These are phyloP conservation scores for Trametes gibbosa DNA, from an alignment of 768 basidiomycete species.

Conservation along the genomic window DNA sequence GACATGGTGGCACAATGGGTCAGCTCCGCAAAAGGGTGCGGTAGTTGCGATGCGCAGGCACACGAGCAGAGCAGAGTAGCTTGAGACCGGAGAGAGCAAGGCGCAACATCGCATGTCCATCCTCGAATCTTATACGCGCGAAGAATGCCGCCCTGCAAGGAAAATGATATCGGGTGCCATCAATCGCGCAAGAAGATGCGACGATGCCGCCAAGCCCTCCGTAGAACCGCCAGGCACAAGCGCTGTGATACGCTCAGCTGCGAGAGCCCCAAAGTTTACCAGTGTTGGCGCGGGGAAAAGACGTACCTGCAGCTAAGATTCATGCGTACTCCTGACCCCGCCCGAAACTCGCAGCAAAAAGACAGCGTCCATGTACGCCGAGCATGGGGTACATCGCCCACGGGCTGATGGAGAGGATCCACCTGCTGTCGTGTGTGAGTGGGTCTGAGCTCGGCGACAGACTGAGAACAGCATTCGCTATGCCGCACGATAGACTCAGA, in stretches of 20 bases:
- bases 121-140: slow-evolving; percentile 1
- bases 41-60: neutral
- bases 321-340: neutral
- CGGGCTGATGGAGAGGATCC: no score
- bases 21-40: neutral
- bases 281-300: neutral
- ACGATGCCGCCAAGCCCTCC: slow-evolving; percentile 9
- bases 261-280: neutral
- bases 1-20: slow-evolving; percentile 2
- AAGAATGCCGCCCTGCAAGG: neutral
- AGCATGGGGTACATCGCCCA: no score
- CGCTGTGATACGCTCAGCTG: neutral
- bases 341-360: neutral
- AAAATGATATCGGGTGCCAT: slow-evolving; percentile 13
- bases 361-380: neutral
- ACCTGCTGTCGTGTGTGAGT: no score
- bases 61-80: neutral
- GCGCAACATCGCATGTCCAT: neutral
- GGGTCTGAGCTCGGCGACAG: no score
- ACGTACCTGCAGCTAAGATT: neutral
- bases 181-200: slow-evolving; percentile 11
- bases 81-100: neutral
- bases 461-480: no score
- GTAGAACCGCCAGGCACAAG: slow-evolving; percentile 12
- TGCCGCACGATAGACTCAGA: no score